Conservation (phyloP, 768 basidiomycete species). For the Daedaleopsis nitida region DNA sequence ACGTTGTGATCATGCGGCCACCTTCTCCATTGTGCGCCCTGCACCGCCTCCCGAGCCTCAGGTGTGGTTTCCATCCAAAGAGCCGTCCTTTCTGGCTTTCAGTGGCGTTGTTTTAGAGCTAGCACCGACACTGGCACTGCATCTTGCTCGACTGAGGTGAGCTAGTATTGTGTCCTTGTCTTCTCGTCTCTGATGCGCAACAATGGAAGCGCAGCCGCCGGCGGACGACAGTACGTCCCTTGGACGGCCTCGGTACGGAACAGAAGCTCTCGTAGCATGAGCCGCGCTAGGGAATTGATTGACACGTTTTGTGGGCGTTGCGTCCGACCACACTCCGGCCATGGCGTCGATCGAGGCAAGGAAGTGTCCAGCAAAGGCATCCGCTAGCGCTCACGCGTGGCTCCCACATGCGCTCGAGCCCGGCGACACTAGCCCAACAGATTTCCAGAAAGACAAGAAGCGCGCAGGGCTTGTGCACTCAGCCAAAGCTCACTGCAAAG, state of each 20-base stretch:
- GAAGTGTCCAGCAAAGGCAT: background rate
- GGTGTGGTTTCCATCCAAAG: background rate
- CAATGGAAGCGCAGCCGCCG: background rate
- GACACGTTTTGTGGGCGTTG: slow-evolving; percentile 16
- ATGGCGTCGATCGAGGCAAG: background rate
- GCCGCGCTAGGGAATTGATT: slow-evolving; percentile 1
- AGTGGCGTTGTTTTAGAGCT: background rate
- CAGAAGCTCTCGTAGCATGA: background rate
- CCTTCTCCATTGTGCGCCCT: background rate
- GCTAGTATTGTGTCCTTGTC: background rate
- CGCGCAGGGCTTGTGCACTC: too few species aligned
- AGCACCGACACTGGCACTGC: background rate
- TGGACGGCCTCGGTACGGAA: slow-evolving; percentile 3
- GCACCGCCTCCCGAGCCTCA: background rate
- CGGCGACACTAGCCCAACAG: too few species aligned
- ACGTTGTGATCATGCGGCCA: background rate
- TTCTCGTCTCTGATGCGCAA: background rate
- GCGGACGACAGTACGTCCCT: background rate
- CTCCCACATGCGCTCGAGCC: background rate
- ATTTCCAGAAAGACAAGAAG: too few species aligned
- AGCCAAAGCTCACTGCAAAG: too few species aligned
- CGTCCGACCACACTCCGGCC: background rate
- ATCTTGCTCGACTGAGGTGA: background rate
- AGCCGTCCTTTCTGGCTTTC: background rate
- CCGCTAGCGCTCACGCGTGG: too few species aligned